Base-by-base conservation (phyloP, 108 stramenopile species). In the Skeletonema menzelii region DNA sequence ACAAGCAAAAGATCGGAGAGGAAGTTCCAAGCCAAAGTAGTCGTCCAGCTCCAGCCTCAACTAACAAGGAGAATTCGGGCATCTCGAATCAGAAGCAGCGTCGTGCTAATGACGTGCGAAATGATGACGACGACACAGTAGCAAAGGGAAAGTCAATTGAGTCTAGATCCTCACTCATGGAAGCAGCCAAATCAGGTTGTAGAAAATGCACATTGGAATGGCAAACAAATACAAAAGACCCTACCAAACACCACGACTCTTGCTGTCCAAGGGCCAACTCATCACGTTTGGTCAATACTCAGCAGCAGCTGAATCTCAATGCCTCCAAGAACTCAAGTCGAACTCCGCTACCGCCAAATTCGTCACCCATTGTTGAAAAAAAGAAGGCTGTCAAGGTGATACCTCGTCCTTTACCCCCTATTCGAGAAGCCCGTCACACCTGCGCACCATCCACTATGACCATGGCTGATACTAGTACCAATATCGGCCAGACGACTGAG, bases 211-310 rank as follows among this genome's bases (percentile, higher is more conserved):
- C 62, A 1, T 56, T 65, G 14, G 63, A 65, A 57, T 65, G 61
- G 72, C 61, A 73, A 58, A 73, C 72, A 40, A 40, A 73, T n/a
- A 35, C 63, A 28, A 38, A 24, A 24, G 63, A 73, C 31, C 24
- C 27, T 27, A 26, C 8, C 1, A 34, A 13, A 26, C 17, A 5
- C 32, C 72, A 73, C 42, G 72, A 73, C 37, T 11, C 40, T 27
- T 40, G 10, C 35, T 73, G 72, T 44, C 72, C 63, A 56, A 27
- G 20, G 40, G 67, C 22, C 7, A 68, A 56, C 28, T 53, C 20
- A 37, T 32, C 67, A 31, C 46, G 27, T 31, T 55, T 3, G 67
- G 6, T 24, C 28, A 34, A 37, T 22, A 19, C 57, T 15, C 57
- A 58, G 57, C 24, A 19, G 49, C 27, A 22, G 19, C 20, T 20